Percentiles rank a stretch among this genome's conserved stretches.
These are phyloP conservation scores for Hyaloperonospora brassicae DNA, from an alignment of 352 stramenopile genomes.

Conservation along the genomic window DNA sequence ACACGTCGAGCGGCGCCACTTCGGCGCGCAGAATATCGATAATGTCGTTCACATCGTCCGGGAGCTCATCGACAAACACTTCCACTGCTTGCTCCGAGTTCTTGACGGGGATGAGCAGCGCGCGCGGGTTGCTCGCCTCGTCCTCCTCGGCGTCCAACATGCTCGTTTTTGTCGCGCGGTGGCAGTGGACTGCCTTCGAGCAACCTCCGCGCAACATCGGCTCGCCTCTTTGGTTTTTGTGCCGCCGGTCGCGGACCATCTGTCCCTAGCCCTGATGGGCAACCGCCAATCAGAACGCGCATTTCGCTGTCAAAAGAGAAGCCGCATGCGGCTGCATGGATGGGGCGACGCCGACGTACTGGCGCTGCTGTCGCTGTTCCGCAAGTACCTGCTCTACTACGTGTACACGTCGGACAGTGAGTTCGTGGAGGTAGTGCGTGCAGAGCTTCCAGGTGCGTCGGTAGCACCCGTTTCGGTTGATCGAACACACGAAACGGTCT, in stretches of 20 bases:
- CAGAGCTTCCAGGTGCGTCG: constrained; percentile 32
- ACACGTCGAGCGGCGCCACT: constrained; percentile 86
- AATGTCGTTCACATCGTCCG: constrained; percentile 87
- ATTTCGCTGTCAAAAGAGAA: constrained; percentile 4
- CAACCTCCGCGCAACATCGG: constrained; percentile 2
- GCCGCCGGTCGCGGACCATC: too few relatives aligned
- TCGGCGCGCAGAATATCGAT: constrained; percentile 88
- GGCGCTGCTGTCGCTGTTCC: constrained; percentile 43
- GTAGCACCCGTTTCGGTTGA: not conserved
- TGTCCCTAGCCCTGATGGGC: too few relatives aligned
- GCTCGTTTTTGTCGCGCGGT: constrained; percentile 1
- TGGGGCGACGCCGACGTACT: constrained; percentile 52
- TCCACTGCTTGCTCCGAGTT: constrained; percentile 87
- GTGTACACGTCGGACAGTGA: constrained; percentile 43
- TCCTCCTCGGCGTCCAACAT: constrained; percentile 34
- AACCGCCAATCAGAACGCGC: too few relatives aligned
- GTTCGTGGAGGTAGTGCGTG: constrained; percentile 37
- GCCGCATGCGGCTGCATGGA: constrained; percentile 25
- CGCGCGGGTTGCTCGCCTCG: constrained; percentile 36
- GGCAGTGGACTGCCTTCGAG: not conserved
- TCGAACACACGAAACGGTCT: too few relatives aligned
- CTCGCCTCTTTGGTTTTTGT: not conserved
- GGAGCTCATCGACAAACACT: constrained; percentile 86
- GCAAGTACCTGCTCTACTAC: constrained; percentile 45
- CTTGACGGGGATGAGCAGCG: constrained; percentile 86